A percentile compares a stretch with the other conserved stretches of the same genome.
These are phyloP conservation scores for Solanum bulbocastanum DNA, from an alignment of 257 asterid species.

Conservation along the genomic window DNA sequence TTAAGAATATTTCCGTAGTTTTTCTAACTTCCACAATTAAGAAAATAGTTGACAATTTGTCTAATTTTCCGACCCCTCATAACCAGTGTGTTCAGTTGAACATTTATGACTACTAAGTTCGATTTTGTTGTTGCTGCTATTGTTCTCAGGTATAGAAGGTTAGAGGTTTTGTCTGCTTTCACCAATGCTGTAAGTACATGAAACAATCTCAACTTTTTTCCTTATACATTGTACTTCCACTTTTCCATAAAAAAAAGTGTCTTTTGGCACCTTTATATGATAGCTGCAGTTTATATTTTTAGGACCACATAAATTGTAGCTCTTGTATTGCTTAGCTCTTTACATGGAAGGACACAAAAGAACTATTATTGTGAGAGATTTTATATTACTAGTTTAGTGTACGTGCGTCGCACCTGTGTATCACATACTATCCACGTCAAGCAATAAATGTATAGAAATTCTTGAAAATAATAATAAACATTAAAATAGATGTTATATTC, in stretches of 20 bases:
- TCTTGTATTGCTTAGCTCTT: neutral
- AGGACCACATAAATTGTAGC: neutral
- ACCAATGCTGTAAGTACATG: conserved; percentile 85
- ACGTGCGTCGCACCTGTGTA: neutral
- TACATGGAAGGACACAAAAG: neutral
- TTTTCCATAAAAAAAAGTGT: neutral
- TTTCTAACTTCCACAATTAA: neutral
- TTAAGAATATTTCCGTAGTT: neutral
- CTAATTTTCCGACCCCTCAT: neutral
- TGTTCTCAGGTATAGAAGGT: conserved; percentile 58
- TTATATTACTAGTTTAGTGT: neutral
- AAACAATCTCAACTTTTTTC: neutral
- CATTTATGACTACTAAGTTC: neutral
- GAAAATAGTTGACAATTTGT: neutral
- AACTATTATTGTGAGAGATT: neutral
- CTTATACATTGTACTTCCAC: neutral
- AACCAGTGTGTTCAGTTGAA: neutral
- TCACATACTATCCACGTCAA: neutral
- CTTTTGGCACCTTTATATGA: neutral
- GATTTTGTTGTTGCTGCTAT: neutral
- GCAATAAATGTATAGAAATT: neutral
- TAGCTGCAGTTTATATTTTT: neutral
- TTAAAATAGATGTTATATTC: neutral
- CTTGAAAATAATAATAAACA: neutral
- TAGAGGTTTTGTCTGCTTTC: conserved; percentile 84